phyloP scores from a whole-genome alignment of 2,329 filamentous ascomycete genomes.

The Calonectria pteridis region DNA sequence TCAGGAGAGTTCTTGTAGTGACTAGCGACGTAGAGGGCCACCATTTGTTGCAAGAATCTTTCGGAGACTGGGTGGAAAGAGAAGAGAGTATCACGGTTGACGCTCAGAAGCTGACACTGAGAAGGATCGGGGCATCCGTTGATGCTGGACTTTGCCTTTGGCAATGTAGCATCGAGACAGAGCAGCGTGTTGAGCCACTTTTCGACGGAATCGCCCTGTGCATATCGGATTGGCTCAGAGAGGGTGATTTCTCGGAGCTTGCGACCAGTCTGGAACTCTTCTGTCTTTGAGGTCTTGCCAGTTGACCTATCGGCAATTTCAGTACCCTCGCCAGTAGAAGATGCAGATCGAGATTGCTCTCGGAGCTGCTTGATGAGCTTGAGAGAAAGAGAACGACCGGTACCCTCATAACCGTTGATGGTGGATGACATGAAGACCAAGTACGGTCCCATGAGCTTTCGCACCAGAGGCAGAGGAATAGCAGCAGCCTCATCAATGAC shows the following conservation, averaged over 20 bases:
- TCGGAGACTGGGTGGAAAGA: constrained; percentile 98
- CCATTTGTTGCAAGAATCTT: constrained; percentile 98
- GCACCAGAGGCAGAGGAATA: constrained; percentile 91
- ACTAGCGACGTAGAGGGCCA: constrained; percentile 95
- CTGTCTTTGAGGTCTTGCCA: constrained; percentile 77
- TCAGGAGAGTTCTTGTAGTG: constrained; percentile 99
- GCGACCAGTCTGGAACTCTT: constrained; percentile 75
- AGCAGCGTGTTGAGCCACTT: constrained; percentile 96
- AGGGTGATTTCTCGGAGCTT: constrained; percentile 93
- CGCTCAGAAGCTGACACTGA: constrained; percentile 90
- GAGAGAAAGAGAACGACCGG: constrained; percentile 91
- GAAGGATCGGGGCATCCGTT: constrained; percentile 91
- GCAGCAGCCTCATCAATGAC: constrained; percentile 98
- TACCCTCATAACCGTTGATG: constrained; percentile 98
- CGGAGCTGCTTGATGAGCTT: constrained; percentile 98
- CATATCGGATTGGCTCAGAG: constrained; percentile 94
- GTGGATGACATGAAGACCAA: constrained; percentile 99
- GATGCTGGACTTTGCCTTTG: constrained; percentile 77
- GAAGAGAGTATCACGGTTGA: constrained; percentile 97
- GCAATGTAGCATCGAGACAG: constrained; percentile 92
- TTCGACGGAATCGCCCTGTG: constrained; percentile 89
- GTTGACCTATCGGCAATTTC: constrained; percentile 83
- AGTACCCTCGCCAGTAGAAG: constrained; percentile 67
- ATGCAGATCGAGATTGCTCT: constrained; percentile 83
- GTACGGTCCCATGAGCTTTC: constrained; percentile 96